phyloP scores from a whole-genome alignment of 331 rosid genomes.

The Rhamnella rubrinervis region DNA sequence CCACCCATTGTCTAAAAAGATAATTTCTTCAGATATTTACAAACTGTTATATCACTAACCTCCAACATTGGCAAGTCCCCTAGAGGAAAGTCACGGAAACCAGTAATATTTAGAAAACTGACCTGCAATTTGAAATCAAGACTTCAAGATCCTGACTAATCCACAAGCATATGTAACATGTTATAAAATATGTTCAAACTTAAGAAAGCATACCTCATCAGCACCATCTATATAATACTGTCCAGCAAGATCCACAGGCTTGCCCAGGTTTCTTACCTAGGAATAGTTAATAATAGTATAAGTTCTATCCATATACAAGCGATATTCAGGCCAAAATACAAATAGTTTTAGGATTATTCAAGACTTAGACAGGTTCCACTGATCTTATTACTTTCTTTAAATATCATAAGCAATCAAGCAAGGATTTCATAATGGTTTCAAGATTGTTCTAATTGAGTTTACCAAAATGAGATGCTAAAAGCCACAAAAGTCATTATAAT shows the following conservation, averaged over 20 bases:
- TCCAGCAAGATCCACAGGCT: slow-evolving; percentile 95
- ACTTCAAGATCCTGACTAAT: slow-evolving; percentile 14
- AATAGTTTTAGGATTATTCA: not conserved
- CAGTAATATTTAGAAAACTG: slow-evolving; percentile 90
- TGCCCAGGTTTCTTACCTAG: slow-evolving; percentile 94
- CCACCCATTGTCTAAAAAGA: not conserved
- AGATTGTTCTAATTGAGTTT: too few relatives aligned
- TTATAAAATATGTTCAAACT: slow-evolving; percentile 17
- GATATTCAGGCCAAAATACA: slow-evolving; percentile 2
- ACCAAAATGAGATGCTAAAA: not conserved
- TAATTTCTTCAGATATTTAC: not conserved
- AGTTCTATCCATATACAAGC: slow-evolving; percentile 19
- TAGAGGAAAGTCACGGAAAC: slow-evolving; percentile 94
- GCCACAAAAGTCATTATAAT: not conserved
- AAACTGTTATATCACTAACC: slow-evolving; percentile 45
- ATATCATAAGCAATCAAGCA: not conserved
- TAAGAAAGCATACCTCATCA: slow-evolving; percentile 69
- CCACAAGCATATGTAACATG: slow-evolving; percentile 2
- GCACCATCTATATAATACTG: slow-evolving; percentile 92
- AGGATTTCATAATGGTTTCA: not conserved
- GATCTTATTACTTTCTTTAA: not conserved
- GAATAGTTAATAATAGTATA: slow-evolving; percentile 14
- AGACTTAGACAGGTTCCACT: not conserved
- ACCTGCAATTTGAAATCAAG: slow-evolving; percentile 49
- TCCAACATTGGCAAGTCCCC: slow-evolving; percentile 97